These are phyloP conservation scores for Trametes cingulata DNA, from an alignment of 768 basidiomycete species.

Conservation along the genomic window DNA sequence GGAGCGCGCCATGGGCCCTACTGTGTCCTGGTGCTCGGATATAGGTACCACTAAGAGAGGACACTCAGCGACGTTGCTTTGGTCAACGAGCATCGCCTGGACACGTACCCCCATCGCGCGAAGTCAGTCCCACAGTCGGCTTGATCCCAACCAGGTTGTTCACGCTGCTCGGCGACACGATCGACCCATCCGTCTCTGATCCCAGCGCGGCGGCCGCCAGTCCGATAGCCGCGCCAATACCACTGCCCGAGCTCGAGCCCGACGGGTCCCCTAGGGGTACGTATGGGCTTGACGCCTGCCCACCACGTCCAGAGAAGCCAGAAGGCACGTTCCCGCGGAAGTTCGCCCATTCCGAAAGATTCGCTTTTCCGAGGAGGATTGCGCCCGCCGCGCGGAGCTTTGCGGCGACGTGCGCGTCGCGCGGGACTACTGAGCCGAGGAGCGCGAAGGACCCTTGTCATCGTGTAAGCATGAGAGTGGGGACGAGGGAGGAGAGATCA, in stretches of 20 bases:
- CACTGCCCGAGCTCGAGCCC: conserved; percentile 46
- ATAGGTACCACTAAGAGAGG: conserved; percentile 50
- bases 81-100: not conserved
- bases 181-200: conserved; percentile 52
- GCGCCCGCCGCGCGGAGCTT: conserved; percentile 38
- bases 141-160: conserved; percentile 46
- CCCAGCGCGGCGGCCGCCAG: conserved; percentile 46
- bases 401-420: conserved; percentile 35
- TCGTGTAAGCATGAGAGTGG: too few species aligned
- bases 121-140: conserved; percentile 39
- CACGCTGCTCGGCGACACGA: conserved; percentile 42
- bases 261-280: conserved; percentile 42
- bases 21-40: conserved; percentile 40
- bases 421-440: conserved; percentile 36
- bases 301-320: conserved; percentile 50
- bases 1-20: conserved; percentile 39
- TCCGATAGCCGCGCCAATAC: conserved; percentile 42
- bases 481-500: not conserved
- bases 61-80: too few species aligned
- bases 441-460: conserved; percentile 35
- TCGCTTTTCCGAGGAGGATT: conserved; percentile 46
- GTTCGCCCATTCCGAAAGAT: conserved; percentile 47
- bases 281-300: conserved; percentile 46
- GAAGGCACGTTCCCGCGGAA: conserved; percentile 41
- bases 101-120: conserved; percentile 36